Evolutionary conservation across 75 land plant genomes (phyloP).

Genomic region (Picea glauca): DNA sequence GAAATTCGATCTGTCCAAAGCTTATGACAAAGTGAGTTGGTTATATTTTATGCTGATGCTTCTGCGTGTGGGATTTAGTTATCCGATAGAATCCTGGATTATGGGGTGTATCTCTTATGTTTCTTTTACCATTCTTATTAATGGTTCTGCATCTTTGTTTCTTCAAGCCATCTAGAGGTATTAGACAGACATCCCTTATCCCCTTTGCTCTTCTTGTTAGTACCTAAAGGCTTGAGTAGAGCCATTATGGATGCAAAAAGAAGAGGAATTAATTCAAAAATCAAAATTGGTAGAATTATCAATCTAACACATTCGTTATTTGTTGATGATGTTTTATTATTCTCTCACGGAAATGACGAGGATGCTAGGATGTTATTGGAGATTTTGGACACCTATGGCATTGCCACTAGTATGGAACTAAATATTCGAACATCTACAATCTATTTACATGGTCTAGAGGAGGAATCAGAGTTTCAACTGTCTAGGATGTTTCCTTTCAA

Average conservation of each 20-base stretch:
- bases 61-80: neutral
- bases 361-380: neutral
- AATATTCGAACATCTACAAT: neutral
- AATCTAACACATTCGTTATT: neutral
- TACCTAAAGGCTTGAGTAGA: neutral
- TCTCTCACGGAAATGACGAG: neutral
- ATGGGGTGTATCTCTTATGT: neutral
- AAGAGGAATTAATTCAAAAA: neutral
- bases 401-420: neutral
- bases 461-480: no score
- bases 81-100: neutral
- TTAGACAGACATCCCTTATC: neutral
- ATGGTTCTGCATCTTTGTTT: neutral
- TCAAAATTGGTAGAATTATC: neutral
- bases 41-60: neutral
- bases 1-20: no score
- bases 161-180: neutral
- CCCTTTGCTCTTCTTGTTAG: neutral
- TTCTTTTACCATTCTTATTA: neutral
- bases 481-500: no score
- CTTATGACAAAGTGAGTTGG: neutral
- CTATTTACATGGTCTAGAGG: no score
- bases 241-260: neutral
- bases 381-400: neutral
- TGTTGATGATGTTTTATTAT: neutral